Evolutionary conservation across 805 yeast species (phyloP), one percentile per base, ranked within the genome.

Genomic region (Cyberlindnera maritima): DNA sequence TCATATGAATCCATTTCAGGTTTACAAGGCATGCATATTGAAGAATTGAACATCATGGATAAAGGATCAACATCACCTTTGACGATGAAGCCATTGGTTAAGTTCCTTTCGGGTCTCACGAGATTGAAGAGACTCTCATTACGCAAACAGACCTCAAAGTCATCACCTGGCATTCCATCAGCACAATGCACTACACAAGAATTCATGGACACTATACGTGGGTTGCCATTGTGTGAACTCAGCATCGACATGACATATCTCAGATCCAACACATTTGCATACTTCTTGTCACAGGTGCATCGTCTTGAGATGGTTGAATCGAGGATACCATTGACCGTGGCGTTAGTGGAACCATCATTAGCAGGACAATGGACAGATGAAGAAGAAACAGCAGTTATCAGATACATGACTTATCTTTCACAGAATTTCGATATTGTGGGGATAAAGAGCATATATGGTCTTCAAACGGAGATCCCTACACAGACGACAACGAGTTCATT

Each of bases 381-480:
- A 4, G 49, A 49, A 7, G 39, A 36, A 14, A 2, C 39, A 31
- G 26, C 46, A 38, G 23, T 37, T 10, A 3, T 33, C 21, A 13
- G 13, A 26, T 18, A 32, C 18, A n/a, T 43, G 13, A 29, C 8
- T 14, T 23, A 11, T 39, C 52, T 34, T 18, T 54, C 34, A 4
- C 38, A 7, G 10, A 11, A 8, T 5, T 50, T 7, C 36, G 49
- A 20, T 3, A 31, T 31, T 8, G 20, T 6, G 1, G 39, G 54
- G 0, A n/a, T 59, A 19, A 53, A 50, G 32, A 28, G 52, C 5
- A 45, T 50, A 0, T 58, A 52, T 47, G 62, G 62, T 5, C 21
- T 55, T 5, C 60, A 55, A 15, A 57, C 56, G 1, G 58, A 57
- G 32, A 25, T 54, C 2, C 45, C 47, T 2, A 44, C 49, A 26